Base-by-base conservation (phyloP, 1,139 yeast species). In the Scheffersomyces insectosa region DNA sequence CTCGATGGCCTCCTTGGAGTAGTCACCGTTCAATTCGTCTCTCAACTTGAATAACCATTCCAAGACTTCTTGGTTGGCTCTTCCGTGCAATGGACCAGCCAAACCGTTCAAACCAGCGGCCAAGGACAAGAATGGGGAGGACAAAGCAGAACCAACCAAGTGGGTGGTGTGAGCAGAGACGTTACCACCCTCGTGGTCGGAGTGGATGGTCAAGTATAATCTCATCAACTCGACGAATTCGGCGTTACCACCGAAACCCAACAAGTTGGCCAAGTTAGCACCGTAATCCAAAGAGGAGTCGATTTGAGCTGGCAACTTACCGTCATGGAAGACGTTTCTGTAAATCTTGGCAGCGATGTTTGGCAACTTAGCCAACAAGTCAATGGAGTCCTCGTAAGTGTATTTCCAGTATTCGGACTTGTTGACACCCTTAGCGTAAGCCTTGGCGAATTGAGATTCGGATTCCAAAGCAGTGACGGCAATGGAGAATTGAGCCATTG, bases 131-230 rank as follows among this genome's bases (percentile, higher is more conserved):
- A 80, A 89, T 64, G 97, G 97, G 47, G 96, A 90, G 23, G 96
- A 85, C 60, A 91, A 80, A 46, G 98, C 97, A 31, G 96, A 88
- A 58, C 97, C 97, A 53, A 91, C 97, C 71, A 91, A 80, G 74
- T 91, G 97, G 55, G 98, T 90, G 61, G 97, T 83, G 78, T 91
- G 98, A 42, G 97, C 97, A 50, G 97, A 88, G 50, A 91, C 98
- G 66, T 91, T 91, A 72, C 98, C 98, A 76, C 97, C 97, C 77
- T 91, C 98, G 75, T 91, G 98, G 72, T 91, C 97, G 44, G 96
- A 90, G 78, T 91, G 98, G 63, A 91, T 85, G 55, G 97, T 88
- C 65, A 89, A 80, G 80, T 91, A 91, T 63, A 91, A 80, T 77
- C 97, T 84, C 83, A 90, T 84, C 63, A 91, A 81, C 72, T 90